Evolutionary conservation across 306 rosid species (phyloP).

Genomic region (Canavalia ensiformis): DNA sequence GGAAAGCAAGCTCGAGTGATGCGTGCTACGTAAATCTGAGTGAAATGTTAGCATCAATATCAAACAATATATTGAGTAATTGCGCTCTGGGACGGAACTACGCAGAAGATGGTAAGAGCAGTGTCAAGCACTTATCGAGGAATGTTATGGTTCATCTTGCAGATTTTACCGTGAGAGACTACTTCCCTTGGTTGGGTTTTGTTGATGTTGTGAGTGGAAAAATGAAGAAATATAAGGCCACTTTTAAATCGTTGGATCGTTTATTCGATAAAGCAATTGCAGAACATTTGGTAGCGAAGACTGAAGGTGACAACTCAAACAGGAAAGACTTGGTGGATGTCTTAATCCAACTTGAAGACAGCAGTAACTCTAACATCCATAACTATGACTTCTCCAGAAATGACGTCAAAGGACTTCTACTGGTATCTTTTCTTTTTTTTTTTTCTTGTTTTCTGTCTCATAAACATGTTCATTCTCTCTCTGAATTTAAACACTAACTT

Average conservation of each 20-base stretch:
- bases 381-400: slow-evolving; percentile 23
- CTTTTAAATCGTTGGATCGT: slow-evolving; percentile 35
- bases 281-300: not conserved
- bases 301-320: not conserved
- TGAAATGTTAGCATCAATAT: slow-evolving; percentile 14
- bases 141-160: not conserved
- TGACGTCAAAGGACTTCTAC: slow-evolving; percentile 43
- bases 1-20: not conserved
- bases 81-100: slow-evolving; percentile 38
- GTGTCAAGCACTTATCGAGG: slow-evolving; percentile 15
- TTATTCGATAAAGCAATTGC: slow-evolving; percentile 37
- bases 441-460: not conserved
- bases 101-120: not conserved
- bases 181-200: slow-evolving; percentile 50
- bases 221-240: slow-evolving; percentile 5
- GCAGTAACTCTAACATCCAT: not conserved
- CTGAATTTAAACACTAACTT: too few relatives aligned
- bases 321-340: slow-evolving; percentile 47
- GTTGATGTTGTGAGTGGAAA: slow-evolving; percentile 44
- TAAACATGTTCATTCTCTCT: too few relatives aligned
- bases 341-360: slow-evolving; percentile 39
- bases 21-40: slow-evolving; percentile 33
- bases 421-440: slow-evolving; percentile 12
- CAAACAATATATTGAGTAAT: slow-evolving; percentile 6
- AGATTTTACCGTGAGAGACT: slow-evolving; percentile 46